Conservation (phyloP, 768 basidiomycete genomes). For the Rhodotorula toruloides region DNA sequence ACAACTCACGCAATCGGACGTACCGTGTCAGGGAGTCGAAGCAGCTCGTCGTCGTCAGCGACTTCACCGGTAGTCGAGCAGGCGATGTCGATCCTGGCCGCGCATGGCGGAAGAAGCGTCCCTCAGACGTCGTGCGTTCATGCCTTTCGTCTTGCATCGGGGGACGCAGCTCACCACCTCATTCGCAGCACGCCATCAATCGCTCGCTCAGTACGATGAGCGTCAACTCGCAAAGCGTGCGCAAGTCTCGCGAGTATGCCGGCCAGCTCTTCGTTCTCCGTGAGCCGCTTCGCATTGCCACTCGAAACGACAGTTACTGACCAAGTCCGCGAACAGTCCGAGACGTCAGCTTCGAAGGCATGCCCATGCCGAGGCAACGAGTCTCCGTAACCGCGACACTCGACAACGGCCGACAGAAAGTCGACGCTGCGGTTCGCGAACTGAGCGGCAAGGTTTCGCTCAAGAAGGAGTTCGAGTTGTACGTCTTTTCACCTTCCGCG, state of each 20-base stretch:
- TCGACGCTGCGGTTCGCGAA: constrained; percentile 63
- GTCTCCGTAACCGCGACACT: constrained; percentile 77
- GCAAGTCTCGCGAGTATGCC: constrained; percentile 70
- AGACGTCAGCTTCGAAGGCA: constrained; percentile 63
- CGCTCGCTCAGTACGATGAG: constrained; percentile 64
- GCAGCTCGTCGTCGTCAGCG: constrained; percentile 73
- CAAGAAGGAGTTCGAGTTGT: constrained; percentile 89
- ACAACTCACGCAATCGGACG: constrained; percentile 55
- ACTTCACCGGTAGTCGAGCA: constrained; percentile 61
- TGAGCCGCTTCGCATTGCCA: constrained; percentile 45
- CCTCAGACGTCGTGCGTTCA: constrained; percentile 81
- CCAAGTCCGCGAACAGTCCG: constrained; percentile 58
- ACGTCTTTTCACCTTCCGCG: constrained; percentile 44
- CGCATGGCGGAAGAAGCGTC: constrained; percentile 83
- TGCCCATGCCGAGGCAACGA: constrained; percentile 71
- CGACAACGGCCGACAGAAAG: constrained; percentile 95
- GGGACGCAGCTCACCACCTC: not conserved
- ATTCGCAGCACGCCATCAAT: constrained; percentile 17
- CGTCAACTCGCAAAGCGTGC: constrained; percentile 76
- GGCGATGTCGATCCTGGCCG: constrained; percentile 74
- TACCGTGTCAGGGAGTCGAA: constrained; percentile 77
- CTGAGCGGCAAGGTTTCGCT: constrained; percentile 60
- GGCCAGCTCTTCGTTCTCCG: constrained; percentile 95
- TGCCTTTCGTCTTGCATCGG: not conserved
- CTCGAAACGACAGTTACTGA: constrained; percentile 28